phyloP scores from a whole-genome alignment of 2,329 filamentous ascomycete species.

The Epichloe festucae region DNA sequence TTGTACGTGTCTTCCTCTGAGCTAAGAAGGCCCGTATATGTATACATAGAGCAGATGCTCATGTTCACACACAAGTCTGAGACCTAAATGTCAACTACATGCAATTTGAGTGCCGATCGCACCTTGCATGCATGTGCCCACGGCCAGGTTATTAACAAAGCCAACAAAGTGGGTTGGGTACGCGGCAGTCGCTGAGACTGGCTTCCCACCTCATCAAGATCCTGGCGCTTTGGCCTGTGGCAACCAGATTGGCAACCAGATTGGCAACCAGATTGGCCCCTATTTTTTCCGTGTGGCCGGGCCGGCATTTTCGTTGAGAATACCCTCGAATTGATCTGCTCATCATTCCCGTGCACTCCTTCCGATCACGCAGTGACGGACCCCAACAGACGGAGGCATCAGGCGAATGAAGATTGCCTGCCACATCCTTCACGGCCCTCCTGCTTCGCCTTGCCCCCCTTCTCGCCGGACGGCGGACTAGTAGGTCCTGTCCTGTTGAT shows the following conservation, averaged over 20 bases:
- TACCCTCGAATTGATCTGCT: conserved; percentile 1
- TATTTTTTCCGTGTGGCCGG: background rate
- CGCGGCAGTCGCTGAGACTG: too few species aligned
- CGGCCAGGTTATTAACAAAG: too few species aligned
- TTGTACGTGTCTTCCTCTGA: background rate
- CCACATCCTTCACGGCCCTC: background rate
- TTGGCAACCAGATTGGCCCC: background rate
- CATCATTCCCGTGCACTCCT: background rate
- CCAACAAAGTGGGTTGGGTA: too few species aligned
- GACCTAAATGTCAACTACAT: too few species aligned
- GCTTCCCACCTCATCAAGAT: background rate
- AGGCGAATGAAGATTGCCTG: background rate
- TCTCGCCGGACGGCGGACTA: background rate
- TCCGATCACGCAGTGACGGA: too few species aligned
- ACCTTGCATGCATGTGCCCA: too few species aligned
- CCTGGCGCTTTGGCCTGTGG: background rate
- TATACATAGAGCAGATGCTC: too few species aligned
- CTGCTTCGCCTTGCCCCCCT: background rate
- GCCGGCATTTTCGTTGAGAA: background rate
- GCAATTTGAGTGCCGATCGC: too few species aligned
- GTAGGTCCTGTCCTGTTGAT: conserved; percentile 2
- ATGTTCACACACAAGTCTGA: too few species aligned
- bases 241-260: background rate
- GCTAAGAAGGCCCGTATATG: too few species aligned
- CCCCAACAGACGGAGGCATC: too few species aligned